Percentiles rank a stretch among this genome's conserved stretches.
Evolutionary conservation across 2,329 filamentous ascomycete genomes (phyloP).

Genomic region (Onygena corvina): DNA sequence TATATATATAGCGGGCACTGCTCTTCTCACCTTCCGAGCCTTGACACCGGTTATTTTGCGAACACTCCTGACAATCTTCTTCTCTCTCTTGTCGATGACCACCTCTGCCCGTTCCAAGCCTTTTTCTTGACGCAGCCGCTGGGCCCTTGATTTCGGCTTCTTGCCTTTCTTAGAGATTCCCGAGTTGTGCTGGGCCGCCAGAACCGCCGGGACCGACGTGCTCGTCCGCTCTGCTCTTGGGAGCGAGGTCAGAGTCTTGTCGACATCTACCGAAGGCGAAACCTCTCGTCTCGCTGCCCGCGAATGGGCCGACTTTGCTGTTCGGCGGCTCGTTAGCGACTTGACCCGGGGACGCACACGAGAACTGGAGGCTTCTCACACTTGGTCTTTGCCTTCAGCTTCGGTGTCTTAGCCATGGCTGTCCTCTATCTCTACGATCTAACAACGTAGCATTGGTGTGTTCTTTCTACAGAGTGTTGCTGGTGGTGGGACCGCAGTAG

Average conservation of each 20-base stretch:
- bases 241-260: conserved; percentile 38
- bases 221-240: conserved; percentile 31
- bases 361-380: conserved; percentile 9
- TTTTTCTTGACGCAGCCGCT: conserved; percentile 43
- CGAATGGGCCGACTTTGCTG: conserved; percentile 44
- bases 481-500: conserved; percentile 14
- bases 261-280: conserved; percentile 43
- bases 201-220: conserved; percentile 35
- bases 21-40: conserved; percentile 31
- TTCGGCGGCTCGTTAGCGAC: conserved; percentile 12
- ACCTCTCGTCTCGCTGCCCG: conserved; percentile 47
- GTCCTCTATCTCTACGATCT: too few species aligned
- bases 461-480: too few species aligned
- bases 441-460: too few species aligned
- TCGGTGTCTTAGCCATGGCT: conserved; percentile 30
- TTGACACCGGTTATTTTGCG: conserved; percentile 38
- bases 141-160: conserved; percentile 41
- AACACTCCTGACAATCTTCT: conserved; percentile 44
- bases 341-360: background rate
- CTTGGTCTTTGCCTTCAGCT: conserved; percentile 24
- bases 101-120: conserved; percentile 45
- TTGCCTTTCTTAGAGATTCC: conserved; percentile 42
- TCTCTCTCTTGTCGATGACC: conserved; percentile 43
- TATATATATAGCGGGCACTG: background rate
- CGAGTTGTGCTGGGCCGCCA: conserved; percentile 38